Evolutionary conservation across 306 rosid species (phyloP), one percentile per base, ranked within the genome.

Genomic region (Senna tora): DNA sequence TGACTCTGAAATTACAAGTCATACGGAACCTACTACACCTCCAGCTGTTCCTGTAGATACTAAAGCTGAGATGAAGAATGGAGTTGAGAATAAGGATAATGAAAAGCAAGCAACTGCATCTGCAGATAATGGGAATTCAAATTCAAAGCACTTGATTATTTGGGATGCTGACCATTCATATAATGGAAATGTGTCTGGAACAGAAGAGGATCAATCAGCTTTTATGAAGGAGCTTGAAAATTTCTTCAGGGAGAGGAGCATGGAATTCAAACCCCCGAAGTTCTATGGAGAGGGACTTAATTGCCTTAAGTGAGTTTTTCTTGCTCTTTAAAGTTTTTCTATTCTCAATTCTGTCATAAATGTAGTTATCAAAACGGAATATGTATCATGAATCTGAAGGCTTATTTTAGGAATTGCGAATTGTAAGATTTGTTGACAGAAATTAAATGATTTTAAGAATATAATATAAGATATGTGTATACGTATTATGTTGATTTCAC

Each of bases 231-330:
- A 79, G 92, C 88, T 95, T 63, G 97, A 91, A 69, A 82, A 57
- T 73, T 95, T 95, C 84, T 95, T 95, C 56, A 88, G 84, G 75
- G 96, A 95, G 82, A 89, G 96, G 82, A 73, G 82, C 86, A 80
- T 91, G 96, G 99, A 95, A 63, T 95, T 91, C 69, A 95, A 95
- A 77, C 96, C 93, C 65, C 99, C 93, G 5, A 95, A 95, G 86
- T 95, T 95, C 80, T 95, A 95, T 72, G 99, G 99, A 72, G 99
- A 89, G 87, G 80, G 87, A 50, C 84, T 95, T 73, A 95, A 95
- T 79, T 95, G 96, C 85, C 97, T 95, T 30, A 95, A 95, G 99
- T 95, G 78, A 86, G 95, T 76, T 69, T 60, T 67, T 73, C 59
- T 43, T 74, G 53, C 70, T 61, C 47, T 75, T 55, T 77, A 25